These are phyloP conservation scores for Taxawa tesnikishii DNA, from an alignment of 2,329 filamentous ascomycete genomes.

Conservation along the genomic window DNA sequence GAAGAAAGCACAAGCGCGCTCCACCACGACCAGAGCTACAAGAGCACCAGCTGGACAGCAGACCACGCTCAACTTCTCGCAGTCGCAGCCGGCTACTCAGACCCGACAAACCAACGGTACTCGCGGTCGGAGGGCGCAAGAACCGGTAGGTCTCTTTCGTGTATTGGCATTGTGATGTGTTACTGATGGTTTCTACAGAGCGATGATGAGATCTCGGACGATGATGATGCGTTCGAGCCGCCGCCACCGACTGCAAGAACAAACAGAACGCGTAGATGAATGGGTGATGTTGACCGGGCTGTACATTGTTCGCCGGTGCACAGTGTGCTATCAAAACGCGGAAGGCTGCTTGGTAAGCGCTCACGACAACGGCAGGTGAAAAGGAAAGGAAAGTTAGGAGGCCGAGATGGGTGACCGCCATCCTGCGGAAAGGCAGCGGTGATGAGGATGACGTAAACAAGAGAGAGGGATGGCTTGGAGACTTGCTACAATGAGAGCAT, in stretches of 20 bases:
- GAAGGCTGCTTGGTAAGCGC: too few relatives aligned
- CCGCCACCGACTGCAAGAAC: constrained; percentile 8
- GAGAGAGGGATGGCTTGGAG: too few relatives aligned
- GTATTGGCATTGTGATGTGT: background rate
- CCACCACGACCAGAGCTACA: constrained; percentile 5
- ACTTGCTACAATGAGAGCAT: too few relatives aligned
- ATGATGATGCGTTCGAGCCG: constrained; percentile 25
- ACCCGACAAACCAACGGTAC: constrained; percentile 18
- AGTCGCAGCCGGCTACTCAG: constrained; percentile 18
- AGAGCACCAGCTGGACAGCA: constrained; percentile 20
- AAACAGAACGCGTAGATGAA: constrained; percentile 7
- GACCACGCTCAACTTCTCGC: constrained; percentile 29
- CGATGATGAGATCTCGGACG: constrained; percentile 26
- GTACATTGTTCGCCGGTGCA: too few relatives aligned
- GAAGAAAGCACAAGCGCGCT: constrained; percentile 15
- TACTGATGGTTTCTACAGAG: constrained; percentile 10
- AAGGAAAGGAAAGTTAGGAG: too few relatives aligned
- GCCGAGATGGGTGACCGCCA: too few relatives aligned
- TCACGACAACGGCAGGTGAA: too few relatives aligned
- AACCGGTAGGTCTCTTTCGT: constrained; percentile 22
- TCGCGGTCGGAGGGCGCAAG: constrained; percentile 21
- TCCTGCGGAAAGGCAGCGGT: too few relatives aligned
- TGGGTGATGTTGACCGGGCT: background rate
- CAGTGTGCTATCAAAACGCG: too few relatives aligned
- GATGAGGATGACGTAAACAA: too few relatives aligned